Percentiles rank a stretch among this genome's conserved stretches.
phyloP scores from a whole-genome alignment of 495 filamentous ascomycete species.

The Penicillium cataractarum region DNA sequence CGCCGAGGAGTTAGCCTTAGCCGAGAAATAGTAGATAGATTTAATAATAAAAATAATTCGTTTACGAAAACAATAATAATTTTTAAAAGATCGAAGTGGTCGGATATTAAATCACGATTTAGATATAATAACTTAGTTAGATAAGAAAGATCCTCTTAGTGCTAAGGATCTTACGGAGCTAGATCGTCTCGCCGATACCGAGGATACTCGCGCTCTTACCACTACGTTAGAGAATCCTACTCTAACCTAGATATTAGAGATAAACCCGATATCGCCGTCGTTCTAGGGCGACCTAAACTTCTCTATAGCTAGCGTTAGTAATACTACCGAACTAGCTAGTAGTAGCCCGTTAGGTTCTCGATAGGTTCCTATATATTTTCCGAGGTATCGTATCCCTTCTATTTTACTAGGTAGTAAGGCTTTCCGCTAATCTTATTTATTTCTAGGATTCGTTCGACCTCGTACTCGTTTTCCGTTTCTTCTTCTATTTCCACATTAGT shows the following conservation, averaged over 20 bases:
- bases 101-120: not conserved
- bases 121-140: no score
- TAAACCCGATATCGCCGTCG: no score
- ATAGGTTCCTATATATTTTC: not conserved
- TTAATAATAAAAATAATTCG: not conserved
- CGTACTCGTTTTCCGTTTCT: not conserved
- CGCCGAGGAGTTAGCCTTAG: no score
- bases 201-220: not conserved
- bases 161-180: not conserved
- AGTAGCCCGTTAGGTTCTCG: not conserved
- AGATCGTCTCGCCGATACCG: not conserved
- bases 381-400: no score
- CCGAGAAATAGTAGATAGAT: no score
- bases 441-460: not conserved
- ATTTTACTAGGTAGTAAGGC: no score
- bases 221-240: no score
- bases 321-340: not conserved
- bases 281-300: not conserved
- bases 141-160: no score
- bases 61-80: not conserved
- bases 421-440: not conserved
- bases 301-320: no score
- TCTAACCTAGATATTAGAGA: no score
- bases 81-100: not conserved
- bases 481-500: not conserved